Evolutionary conservation across 148 eudicot genomes (phyloP).

Genomic region (Heliosperma pusillum): DNA sequence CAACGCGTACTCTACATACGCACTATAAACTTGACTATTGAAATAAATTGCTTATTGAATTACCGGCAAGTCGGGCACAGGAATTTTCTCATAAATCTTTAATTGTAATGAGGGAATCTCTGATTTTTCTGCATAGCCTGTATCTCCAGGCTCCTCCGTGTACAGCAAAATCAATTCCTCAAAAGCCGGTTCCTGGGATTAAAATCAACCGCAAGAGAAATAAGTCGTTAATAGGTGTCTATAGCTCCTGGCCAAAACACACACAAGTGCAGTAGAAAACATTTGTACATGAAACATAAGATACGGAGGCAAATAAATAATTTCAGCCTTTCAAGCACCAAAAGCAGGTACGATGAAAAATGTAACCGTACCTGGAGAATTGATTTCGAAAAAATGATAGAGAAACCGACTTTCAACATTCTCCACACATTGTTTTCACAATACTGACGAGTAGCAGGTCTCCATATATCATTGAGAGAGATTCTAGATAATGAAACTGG

Average conservation of each 20-base stretch:
- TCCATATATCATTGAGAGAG: conserved; percentile 86
- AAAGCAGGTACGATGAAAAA: background rate
- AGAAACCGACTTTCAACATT: conserved; percentile 66
- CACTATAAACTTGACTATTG: background rate
- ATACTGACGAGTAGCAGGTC: conserved; percentile 71
- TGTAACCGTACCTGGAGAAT: conserved; percentile 66
- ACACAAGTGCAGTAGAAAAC: background rate
- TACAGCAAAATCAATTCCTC: conserved; percentile 81
- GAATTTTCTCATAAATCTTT: conserved; percentile 88
- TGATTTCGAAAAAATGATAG: conserved; percentile 70
- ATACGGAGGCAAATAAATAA: conserved; percentile 5
- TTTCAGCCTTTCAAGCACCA: conserved; percentile 11
- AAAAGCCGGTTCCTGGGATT: conserved; percentile 82
- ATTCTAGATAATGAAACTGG: conserved; percentile 76
- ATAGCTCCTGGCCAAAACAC: conserved; percentile 1
- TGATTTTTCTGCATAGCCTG: conserved; percentile 33
- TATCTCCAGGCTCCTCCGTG: conserved; percentile 49
- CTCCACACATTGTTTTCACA: conserved; percentile 72
- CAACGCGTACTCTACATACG: background rate
- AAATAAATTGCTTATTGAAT: conserved; percentile 19
- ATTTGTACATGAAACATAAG: background rate
- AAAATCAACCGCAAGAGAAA: conserved; percentile 19
- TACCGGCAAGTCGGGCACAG: conserved; percentile 91
- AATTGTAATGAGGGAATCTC: conserved; percentile 65
- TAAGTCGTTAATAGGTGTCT: background rate